Base-by-base conservation (phyloP, 1,284 basidiomycete species). In the Tetrapyrgos nigripes region DNA sequence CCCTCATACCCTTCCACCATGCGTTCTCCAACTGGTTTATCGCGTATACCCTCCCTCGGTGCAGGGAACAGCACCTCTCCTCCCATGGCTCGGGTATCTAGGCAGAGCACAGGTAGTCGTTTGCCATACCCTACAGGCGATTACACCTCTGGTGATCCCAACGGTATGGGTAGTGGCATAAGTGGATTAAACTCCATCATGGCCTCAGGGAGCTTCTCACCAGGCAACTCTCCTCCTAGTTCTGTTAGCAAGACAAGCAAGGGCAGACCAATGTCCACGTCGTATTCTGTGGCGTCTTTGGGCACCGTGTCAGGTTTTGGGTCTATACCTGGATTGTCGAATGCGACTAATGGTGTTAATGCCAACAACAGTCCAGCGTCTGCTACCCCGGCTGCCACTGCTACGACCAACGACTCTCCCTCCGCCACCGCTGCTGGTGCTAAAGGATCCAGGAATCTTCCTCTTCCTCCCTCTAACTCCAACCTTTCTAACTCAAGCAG, bases 81-180 rank as follows among this genome's bases (percentile, higher is more conserved):
- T 2, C 86, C 88, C 14, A 78, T 87, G 65, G 78, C 82, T 1
- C 76, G 79, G 1, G 70, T 72, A 28, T 64, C 67, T 64, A 75
- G 63, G 29, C 72, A 70, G 0, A 66, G 69, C 5, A 75, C 79
- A 17, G 77, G 56, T 11, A 54, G 85, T 21, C 83, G 88, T 43
- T 75, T 92, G 14, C 90, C 91, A 29, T 93, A 93, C 64, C 91
- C 91, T 13, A 87, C 87, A 3, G 91, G 91, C 3, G 91, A 93
- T 66, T 93, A 93, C 64, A 80, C 89, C 3, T 88, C 88, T 0
- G 76, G 80, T 0, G 77, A 77, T 62, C 62, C 79, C 33, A 60
- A 62, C 55, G 43, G 19, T 26, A 37, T 19, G 37, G 21, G 37
- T 27, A 46, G 31, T 26, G 33, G 48, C 17, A 51, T 21, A 23